A percentile compares a stretch with the other conserved stretches of the same genome.
Conservation (phyloP, 176 grass and related monocot genomes). For the Juncus inflexus region DNA sequence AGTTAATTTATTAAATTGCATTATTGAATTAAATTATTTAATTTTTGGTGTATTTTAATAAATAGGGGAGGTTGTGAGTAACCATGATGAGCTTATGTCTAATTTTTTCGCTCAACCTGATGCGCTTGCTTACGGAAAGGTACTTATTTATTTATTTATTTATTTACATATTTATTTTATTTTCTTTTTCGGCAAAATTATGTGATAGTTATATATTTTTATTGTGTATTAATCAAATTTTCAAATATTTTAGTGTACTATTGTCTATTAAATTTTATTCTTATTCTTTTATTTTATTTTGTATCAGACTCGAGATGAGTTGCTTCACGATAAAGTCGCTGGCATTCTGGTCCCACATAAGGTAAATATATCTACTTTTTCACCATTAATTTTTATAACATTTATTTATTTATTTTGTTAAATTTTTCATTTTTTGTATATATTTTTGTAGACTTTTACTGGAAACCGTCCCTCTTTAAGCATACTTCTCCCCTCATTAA, state of each 20-base stretch:
- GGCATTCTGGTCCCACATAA: constrained; percentile 85
- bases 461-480: constrained; percentile 86
- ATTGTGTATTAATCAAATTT: too few relatives aligned
- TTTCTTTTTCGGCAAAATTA: too few relatives aligned
- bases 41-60: constrained; percentile 16
- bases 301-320: constrained; percentile 79
- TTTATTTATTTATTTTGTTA: constrained; percentile 17
- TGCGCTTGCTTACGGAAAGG: constrained; percentile 99
- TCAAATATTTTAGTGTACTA: too few relatives aligned
- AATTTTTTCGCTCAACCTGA: constrained; percentile 99
- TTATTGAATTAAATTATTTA: constrained; percentile 22
- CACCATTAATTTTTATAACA: not conserved
- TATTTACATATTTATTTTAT: too few relatives aligned
- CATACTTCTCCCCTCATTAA: constrained; percentile 64
- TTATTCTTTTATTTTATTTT: not conserved
- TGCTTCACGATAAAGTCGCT: constrained; percentile 56
- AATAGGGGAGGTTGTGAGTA: constrained; percentile 81
- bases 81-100: constrained; percentile 97
- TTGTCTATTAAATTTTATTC: too few relatives aligned
- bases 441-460: constrained; percentile 61
- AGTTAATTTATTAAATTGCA: constrained; percentile 8
- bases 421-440: constrained; percentile 21
- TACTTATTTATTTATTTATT: constrained; percentile 12
- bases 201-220: too few relatives aligned
- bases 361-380: constrained; percentile 35